phyloP scores from a whole-genome alignment of 225 moss, liverwort and hornwort genomes.

The Pseudoscleropodium purum region DNA sequence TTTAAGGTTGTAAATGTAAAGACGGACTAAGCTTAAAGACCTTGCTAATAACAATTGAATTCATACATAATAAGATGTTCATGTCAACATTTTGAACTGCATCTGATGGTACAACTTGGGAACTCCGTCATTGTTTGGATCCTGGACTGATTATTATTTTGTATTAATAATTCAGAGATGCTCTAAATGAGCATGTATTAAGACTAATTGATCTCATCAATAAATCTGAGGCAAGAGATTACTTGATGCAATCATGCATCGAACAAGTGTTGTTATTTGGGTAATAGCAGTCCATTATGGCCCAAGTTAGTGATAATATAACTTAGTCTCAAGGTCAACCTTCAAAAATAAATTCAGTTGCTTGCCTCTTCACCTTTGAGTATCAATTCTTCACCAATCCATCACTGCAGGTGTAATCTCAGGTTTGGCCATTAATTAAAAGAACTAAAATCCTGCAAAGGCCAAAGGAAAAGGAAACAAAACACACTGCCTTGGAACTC shows the following conservation, averaged over 20 bases:
- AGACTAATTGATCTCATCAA: conserved; percentile 1
- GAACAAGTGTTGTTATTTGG: neutral
- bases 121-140: conserved; percentile 3
- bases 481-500: neutral
- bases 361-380: neutral
- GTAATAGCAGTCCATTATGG: neutral
- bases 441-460: neutral
- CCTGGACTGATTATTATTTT: neutral
- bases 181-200: conserved; percentile 10
- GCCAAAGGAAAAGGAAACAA: neutral
- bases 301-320: neutral
- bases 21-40: neutral
- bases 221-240: conserved; percentile 13
- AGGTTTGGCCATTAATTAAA: neutral
- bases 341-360: neutral
- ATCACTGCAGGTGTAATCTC: neutral
- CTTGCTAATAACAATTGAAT: neutral
- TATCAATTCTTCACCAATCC: neutral
- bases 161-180: neutral
- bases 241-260: conserved; percentile 16
- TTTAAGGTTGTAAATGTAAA: neutral
- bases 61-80: neutral
- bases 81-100: conserved; percentile 30
- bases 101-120: neutral
- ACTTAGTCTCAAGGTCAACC: neutral